Evolutionary conservation across 169 alveolate species (phyloP).

Genomic region (Perkinsus marinus): DNA sequence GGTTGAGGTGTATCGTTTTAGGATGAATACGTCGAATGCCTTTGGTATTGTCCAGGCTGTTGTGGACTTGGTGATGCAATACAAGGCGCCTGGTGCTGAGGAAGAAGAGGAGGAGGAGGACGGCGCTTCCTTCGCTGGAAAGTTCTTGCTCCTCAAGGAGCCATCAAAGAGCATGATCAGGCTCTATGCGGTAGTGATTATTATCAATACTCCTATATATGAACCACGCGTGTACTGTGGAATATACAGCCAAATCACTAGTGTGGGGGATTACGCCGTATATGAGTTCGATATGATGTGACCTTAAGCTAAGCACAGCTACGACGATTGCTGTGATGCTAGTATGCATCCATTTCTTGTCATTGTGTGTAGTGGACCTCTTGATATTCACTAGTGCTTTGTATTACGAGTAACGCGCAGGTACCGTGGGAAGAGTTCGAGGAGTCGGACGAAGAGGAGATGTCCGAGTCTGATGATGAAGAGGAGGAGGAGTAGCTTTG

Average conservation of each 20-base stretch:
- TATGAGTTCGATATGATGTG: no score
- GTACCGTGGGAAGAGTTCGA: background rate
- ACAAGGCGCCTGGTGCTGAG: background rate
- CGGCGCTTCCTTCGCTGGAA: constrained; percentile 52
- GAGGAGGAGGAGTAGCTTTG: background rate
- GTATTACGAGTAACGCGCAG: no score
- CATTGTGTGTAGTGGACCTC: no score
- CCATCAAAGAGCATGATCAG: constrained; percentile 63
- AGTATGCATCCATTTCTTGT: no score
- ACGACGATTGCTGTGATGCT: no score
- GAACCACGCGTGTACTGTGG: no score
- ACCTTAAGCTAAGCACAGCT: no score
- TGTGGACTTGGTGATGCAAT: constrained; percentile 36
- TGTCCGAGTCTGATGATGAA: background rate
- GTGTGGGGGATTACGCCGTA: no score
- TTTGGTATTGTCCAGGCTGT: constrained; percentile 61
- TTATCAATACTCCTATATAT: no score
- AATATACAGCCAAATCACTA: no score
- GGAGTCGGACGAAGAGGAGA: background rate
- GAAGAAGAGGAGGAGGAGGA: background rate
- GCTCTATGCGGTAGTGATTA: constrained; percentile 28
- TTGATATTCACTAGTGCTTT: no score
- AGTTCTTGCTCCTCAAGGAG: constrained; percentile 59
- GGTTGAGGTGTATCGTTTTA: background rate
- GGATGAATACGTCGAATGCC: constrained; percentile 38